Percentiles rank a stretch among this genome's conserved stretches.
phyloP scores from a whole-genome alignment of 2,329 filamentous ascomycete species.

The Harringtonia lauricola region DNA sequence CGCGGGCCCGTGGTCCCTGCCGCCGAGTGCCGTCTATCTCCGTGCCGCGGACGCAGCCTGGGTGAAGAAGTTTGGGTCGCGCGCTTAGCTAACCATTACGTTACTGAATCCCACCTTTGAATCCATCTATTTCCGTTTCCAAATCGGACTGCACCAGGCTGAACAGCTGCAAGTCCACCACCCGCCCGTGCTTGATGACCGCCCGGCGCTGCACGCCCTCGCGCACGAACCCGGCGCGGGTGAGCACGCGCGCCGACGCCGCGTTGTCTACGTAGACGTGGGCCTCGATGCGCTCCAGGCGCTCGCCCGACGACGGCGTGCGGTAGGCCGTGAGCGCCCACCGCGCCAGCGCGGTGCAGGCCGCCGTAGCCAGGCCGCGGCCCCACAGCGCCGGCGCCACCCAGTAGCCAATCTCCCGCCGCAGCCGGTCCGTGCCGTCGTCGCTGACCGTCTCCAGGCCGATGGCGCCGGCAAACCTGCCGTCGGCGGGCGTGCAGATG shows the following conservation, averaged over 20 bases:
- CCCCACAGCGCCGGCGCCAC: slow-evolving; percentile 31
- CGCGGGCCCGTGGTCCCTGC: neutral
- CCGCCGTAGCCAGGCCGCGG: slow-evolving; percentile 31
- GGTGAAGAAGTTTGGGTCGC: slow-evolving; percentile 34
- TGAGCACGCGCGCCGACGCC: slow-evolving; percentile 31
- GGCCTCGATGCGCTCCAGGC: slow-evolving; percentile 30
- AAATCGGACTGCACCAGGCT: slow-evolving; percentile 18
- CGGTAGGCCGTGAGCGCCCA: slow-evolving; percentile 27
- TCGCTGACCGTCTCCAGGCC: slow-evolving; percentile 25
- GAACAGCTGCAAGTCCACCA: slow-evolving; percentile 26
- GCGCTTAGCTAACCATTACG: neutral
- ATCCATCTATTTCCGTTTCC: neutral
- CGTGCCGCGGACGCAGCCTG: slow-evolving; percentile 32
- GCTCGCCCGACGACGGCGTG: slow-evolving; percentile 10
- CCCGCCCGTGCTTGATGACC: slow-evolving; percentile 27
- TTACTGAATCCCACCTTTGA: no score
- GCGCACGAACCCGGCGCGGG: slow-evolving; percentile 27
- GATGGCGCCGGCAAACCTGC: slow-evolving; percentile 27
- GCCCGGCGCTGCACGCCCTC: slow-evolving; percentile 33
- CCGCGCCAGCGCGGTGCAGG: slow-evolving; percentile 22
- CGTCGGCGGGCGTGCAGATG: slow-evolving; percentile 21
- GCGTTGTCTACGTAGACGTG: slow-evolving; percentile 24
- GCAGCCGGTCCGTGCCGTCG: slow-evolving; percentile 24
- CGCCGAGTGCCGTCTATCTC: slow-evolving; percentile 33
- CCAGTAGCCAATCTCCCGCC: slow-evolving; percentile 40